Base-by-base conservation (phyloP, 345 rosid species). In the Fremontodendron californicum region DNA sequence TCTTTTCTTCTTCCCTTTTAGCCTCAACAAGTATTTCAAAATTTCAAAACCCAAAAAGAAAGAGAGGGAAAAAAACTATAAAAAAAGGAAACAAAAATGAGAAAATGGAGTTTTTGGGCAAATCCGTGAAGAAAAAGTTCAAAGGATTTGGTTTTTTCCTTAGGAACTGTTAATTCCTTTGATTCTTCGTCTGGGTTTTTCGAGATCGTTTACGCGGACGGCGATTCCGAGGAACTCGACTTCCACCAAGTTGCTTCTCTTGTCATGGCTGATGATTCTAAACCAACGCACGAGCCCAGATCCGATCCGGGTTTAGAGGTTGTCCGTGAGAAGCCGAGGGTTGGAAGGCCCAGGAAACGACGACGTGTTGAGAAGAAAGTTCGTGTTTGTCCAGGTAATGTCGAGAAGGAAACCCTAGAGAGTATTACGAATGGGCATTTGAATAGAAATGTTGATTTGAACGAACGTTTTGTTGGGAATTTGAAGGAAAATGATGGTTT, bases 31-130 rank as follows among this genome's bases (percentile, higher is more conserved):
- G 9, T 49, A 45, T 51, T 33, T 45, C 19, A 9, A 18, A 18
- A 45, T 45, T 19, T 13, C 2, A 37, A 45, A 3, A 33, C 21
- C 12, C 21, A 11, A n/a, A n/a, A 57, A 19, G 18, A 39, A n/a
- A n/a, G n/a, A n/a, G n/a, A 7, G 64, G 51, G 77, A 76, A 15
- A 65, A 49, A 46, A 19, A 19, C 39, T 25, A 25, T 27, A n/a
- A 13, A 33, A 4, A 51, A 71, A 68, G 68, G 58, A 27, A 52
- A 37, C 67, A 75, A 71, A 79, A 21, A 61, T n/a, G 43, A 57
- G 45, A 9, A 29, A 23, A 89, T 89, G 94, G 94, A 92, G 75
- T 89, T 84, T 58, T 81, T 91, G 21, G 97, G 94, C 31, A 83
- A 87, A 85, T 72, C 77, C 49, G 87, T 92, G 68, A 77, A 75